Percentiles rank a stretch among this genome's conserved stretches.
phyloP scores from a whole-genome alignment of 176 grass and related monocot species.

The Cenchrus purpureus region DNA sequence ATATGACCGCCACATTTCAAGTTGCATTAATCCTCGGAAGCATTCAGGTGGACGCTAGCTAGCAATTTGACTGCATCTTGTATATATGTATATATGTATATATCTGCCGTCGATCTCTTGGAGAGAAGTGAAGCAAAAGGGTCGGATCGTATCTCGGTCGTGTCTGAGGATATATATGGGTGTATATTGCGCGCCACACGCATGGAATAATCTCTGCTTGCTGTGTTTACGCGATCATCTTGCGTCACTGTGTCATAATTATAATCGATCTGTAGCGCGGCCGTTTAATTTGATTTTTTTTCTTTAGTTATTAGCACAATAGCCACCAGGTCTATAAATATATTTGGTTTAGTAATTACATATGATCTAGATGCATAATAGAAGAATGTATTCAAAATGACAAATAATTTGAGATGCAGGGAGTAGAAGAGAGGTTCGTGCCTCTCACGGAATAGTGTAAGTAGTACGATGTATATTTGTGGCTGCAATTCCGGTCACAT shows the following conservation, averaged over 20 bases:
- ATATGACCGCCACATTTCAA: not conserved
- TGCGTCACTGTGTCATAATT: not conserved
- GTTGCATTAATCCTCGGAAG: constrained; percentile 16
- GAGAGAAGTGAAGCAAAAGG: constrained; percentile 55
- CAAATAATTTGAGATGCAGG: too few species aligned
- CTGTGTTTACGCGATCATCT: not conserved
- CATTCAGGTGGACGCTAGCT: constrained; percentile 47
- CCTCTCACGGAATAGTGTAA: not conserved
- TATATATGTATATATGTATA: not conserved
- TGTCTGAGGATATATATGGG: not conserved
- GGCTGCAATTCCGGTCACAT: not conserved
- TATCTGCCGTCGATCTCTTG: not conserved
- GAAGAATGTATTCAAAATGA: too few species aligned
- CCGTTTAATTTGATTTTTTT: too few species aligned
- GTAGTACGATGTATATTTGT: not conserved
- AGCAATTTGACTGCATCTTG: constrained; percentile 7
- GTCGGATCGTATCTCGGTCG: not conserved
- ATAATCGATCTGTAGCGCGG: too few species aligned
- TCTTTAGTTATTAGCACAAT: too few species aligned
- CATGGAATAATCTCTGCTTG: not conserved
- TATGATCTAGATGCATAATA: too few species aligned
- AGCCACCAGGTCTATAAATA: too few species aligned
- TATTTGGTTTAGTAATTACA: too few species aligned
- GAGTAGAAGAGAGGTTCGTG: not conserved
- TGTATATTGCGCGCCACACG: not conserved